Conservation (phyloP, 345 rosid species). For the Lepidium aucheri region DNA sequence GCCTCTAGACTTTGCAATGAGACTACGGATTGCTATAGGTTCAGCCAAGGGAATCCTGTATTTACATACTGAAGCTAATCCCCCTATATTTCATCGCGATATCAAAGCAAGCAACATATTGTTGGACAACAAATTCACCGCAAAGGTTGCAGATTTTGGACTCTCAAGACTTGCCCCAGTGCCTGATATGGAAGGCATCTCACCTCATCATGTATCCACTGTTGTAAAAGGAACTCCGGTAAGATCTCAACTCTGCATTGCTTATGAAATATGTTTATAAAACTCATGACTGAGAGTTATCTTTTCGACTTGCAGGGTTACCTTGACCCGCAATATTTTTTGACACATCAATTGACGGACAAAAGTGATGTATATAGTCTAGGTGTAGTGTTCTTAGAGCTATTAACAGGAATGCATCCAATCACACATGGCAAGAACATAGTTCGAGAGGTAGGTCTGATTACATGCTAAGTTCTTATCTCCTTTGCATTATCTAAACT, state of each 20-base stretch:
- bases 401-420: conserved; percentile 90
- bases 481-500: not conserved
- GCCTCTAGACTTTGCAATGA: conserved; percentile 53
- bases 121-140: conserved; percentile 55
- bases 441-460: conserved; percentile 66
- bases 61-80: conserved; percentile 88
- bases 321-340: conserved; percentile 92
- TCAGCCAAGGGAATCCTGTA: conserved; percentile 84
- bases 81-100: conserved; percentile 91
- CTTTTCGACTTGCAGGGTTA: conserved; percentile 60
- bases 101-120: conserved; percentile 92
- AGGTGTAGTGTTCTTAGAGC: conserved; percentile 89
- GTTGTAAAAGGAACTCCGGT: conserved; percentile 95
- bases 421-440: conserved; percentile 93
- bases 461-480: not conserved
- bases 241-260: conserved; percentile 5
- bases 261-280: not conserved
- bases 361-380: conserved; percentile 97
- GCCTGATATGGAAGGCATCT: conserved; percentile 59
- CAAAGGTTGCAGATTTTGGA: conserved; percentile 98
- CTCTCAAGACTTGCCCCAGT: conserved; percentile 86
- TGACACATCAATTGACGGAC: conserved; percentile 88
- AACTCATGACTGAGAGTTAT: conserved; percentile 1
- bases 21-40: conserved; percentile 64
- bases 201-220: conserved; percentile 72